A percentile compares a stretch with the other conserved stretches of the same genome.
phyloP scores from a whole-genome alignment of 192 early-diverging fungal species.

The Entrophospora sp. region DNA sequence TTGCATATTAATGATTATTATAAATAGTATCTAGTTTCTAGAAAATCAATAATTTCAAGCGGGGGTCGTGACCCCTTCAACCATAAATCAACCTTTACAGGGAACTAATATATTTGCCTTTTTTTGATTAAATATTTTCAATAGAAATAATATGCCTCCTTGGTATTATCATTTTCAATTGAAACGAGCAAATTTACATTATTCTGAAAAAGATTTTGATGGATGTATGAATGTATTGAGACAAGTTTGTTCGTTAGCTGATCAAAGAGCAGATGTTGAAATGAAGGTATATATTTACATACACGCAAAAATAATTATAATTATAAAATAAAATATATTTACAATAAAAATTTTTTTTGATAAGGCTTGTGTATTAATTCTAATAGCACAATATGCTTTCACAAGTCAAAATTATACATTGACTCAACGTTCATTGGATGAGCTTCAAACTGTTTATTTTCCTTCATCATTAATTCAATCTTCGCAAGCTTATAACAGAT shows the following conservation, averaged over 20 bases:
- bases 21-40: no score
- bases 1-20: no score
- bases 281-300: slow-evolving; percentile 8
- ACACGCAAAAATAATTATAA: no score
- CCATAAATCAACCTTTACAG: no score
- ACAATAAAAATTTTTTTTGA: no score
- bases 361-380: slow-evolving; percentile 8
- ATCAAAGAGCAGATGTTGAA: slow-evolving; percentile 15
- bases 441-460: slow-evolving; percentile 1
- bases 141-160: slow-evolving; percentile 1
- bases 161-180: slow-evolving; percentile 14
- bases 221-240: slow-evolving; percentile 1
- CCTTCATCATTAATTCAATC: not conserved
- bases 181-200: not conserved
- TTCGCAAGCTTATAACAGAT: not conserved
- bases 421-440: not conserved
- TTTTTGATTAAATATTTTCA: no score
- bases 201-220: not conserved
- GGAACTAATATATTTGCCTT: no score
- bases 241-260: not conserved
- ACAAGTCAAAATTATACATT: not conserved
- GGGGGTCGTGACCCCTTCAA: no score
- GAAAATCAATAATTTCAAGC: no score
- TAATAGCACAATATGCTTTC: slow-evolving; percentile 5
- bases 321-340: no score